Percentiles rank a stretch among this genome's conserved stretches.
Evolutionary conservation across 306 rosid genomes (phyloP).

Genomic region (Morella rubra): DNA sequence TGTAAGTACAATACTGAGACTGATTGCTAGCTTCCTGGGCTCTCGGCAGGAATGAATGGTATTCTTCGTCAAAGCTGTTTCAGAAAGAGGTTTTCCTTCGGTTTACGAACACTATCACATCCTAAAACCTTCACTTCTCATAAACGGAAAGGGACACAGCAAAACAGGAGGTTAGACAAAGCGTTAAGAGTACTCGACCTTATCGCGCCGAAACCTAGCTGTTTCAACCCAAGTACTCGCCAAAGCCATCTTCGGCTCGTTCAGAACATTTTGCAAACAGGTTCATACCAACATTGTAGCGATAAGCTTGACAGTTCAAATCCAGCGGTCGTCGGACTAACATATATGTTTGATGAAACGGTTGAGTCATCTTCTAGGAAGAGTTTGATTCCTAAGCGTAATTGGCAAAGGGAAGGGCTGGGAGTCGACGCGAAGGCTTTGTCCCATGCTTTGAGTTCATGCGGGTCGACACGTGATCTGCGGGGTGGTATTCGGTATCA

Average conservation of each 20-base stretch:
- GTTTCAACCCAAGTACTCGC: slow-evolving; percentile 21
- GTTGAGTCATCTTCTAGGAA: slow-evolving; percentile 30
- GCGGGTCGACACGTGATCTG: slow-evolving; percentile 51
- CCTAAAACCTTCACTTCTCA: slow-evolving; percentile 34
- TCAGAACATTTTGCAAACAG: slow-evolving; percentile 43
- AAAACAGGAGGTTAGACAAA: slow-evolving; percentile 26
- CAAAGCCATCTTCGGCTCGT: slow-evolving; percentile 66
- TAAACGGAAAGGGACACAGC: slow-evolving; percentile 24
- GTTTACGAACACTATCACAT: slow-evolving; percentile 12
- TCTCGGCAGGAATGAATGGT: slow-evolving; percentile 16
- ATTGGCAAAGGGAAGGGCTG: slow-evolving; percentile 27
- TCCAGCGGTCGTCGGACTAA: slow-evolving; percentile 12
- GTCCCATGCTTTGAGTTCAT: slow-evolving; percentile 53
- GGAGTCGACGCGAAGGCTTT: slow-evolving; percentile 46
- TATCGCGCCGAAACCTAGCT: slow-evolving; percentile 34
- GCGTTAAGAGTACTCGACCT: slow-evolving; percentile 57
- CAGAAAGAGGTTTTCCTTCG: neutral
- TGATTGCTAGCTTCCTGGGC: neutral
- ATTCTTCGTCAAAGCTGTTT: slow-evolving; percentile 15
- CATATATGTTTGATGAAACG: slow-evolving; percentile 17
- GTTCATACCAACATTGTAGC: slow-evolving; percentile 9
- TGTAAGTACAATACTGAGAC: neutral
- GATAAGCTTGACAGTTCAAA: slow-evolving; percentile 10
- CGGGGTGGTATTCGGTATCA: slow-evolving; percentile 68
- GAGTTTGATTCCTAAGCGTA: slow-evolving; percentile 17